Evolutionary conservation across 2,329 filamentous ascomycete genomes (phyloP), one percentile per base, ranked within the genome.

Genomic region (Trichocomaceae sp.): DNA sequence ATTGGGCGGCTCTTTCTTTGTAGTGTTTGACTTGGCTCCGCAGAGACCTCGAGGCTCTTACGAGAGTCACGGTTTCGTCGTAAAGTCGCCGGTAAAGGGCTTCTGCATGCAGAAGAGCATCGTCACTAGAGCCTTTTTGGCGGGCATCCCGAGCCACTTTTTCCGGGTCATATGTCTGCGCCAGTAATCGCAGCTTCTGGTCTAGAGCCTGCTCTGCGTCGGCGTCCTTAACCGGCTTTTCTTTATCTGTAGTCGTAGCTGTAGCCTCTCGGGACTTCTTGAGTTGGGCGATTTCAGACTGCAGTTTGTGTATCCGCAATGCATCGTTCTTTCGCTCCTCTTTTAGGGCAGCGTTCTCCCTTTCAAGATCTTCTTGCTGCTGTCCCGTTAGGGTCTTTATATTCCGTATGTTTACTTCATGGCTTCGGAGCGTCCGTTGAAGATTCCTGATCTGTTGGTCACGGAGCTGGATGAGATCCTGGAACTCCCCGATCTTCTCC

Each of bases 41-140:
- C 20, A 73, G 62, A 20, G 61, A 59, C 4, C 54, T 61, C 55
- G 63, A 67, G 2, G 64, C 64, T 19, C 61, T 51, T 5, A 63
- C 37, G 19, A 73, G 58, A 9, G 58, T 67, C 39, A 60, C 55
- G 12, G 66, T 47, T 50, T 69, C 66, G 8, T 52, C 48, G 46
- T 72, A 73, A 15, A 73, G 60, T 9, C 64, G 59, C 2, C 57
- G 53, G 59, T 74, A 74, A 58, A 64, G 64, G 5, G 57, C 31
- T n/a, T 60, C 60, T 26, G 72, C 51, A 5, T 52, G 53, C 47
- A 62, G 48, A 29, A 59, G 58, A 39, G 55, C 46, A 15, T 63
- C 29, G 5, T 39, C 35, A 17, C n/a, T 39, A 29, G 26, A 29
- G 7, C 26, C 26, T 29, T 29, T 29, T 9, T 29, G 26, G 35